Evolutionary conservation across 2,329 filamentous ascomycete genomes (phyloP).

Genomic region (Tolypocladium nubicola): DNA sequence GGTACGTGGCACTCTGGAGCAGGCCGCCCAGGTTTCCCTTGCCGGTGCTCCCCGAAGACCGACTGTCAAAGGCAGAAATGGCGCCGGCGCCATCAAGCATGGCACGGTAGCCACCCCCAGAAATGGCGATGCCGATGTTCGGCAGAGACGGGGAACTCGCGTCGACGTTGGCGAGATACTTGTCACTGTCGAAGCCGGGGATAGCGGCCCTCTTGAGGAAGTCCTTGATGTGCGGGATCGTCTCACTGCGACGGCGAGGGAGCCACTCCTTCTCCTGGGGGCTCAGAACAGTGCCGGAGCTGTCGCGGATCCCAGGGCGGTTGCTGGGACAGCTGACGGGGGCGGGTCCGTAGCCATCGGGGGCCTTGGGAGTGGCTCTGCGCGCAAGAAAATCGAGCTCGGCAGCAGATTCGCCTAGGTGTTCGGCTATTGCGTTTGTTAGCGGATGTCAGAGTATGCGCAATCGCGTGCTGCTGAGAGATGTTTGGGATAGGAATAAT

Average conservation of each 20-base stretch:
- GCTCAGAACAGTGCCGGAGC: slow-evolving; percentile 38
- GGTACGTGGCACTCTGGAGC: slow-evolving; percentile 70
- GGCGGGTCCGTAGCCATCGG: slow-evolving; percentile 57
- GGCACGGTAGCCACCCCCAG: slow-evolving; percentile 77
- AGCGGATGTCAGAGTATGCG: no score
- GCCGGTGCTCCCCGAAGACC: slow-evolving; percentile 40
- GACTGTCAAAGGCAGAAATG: slow-evolving; percentile 66
- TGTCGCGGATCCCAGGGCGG: slow-evolving; percentile 61
- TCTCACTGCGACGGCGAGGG: slow-evolving; percentile 57
- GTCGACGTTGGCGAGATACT: slow-evolving; percentile 47
- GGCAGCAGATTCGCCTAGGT: no score
- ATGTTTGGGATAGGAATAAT: no score
- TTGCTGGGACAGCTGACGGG: slow-evolving; percentile 56
- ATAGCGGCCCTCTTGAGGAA: slow-evolving; percentile 69
- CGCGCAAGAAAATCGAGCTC: slow-evolving; percentile 6
- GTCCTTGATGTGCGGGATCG: slow-evolving; percentile 60
- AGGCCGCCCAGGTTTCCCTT: slow-evolving; percentile 67
- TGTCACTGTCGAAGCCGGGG: slow-evolving; percentile 59
- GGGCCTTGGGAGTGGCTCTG: slow-evolving; percentile 20
- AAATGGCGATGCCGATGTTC: slow-evolving; percentile 64
- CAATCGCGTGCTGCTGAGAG: no score
- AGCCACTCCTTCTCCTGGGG: slow-evolving; percentile 66
- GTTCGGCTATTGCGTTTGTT: no score
- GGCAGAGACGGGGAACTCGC: slow-evolving; percentile 26
- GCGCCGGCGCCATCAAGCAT: slow-evolving; percentile 74